Base-by-base conservation (phyloP, 179 eudicot genomes). In the Silene vulgaris region DNA sequence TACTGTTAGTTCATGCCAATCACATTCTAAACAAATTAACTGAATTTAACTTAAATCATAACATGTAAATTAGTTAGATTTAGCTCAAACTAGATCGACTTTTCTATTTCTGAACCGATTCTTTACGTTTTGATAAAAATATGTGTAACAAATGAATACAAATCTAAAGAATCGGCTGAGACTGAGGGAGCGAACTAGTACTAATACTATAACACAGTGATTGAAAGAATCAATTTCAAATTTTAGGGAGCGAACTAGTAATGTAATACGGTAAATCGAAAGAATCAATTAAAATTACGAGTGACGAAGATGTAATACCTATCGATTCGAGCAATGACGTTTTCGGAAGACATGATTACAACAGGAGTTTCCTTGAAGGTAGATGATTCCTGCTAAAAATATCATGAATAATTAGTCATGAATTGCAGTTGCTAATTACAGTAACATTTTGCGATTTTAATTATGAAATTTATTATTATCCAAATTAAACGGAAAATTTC, bases 301-400 rank as follows among this genome's bases (percentile, higher is more conserved):
- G 40, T 35, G 16, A 9, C 0, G 54, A 1, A 12, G n/a, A 13
- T 2, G 2, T 20, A 32, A 29, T 86, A 93, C 98, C 98, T 82
- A 81, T 91, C 89, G 71, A 93, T 93, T 32, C 98, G 82, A 1
- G 94, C 80, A 59, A 87, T 59, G 61, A 93, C 86, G 69, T 89
- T 93, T 80, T 93, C 98, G 1, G 98, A 93, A 2, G 98, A 93
- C 98, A 93, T 93, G 80, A 93, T 93, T 61, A 93, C 98, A 4
- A 93, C 98, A 62, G 98, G 98, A 0, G 87, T 84, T 75, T 93
- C 92, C 83, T 85, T 86, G 77, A 93, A 88, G 32, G 74, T 79
- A 1, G 96, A 86, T 45, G 98, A 93, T 77, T 87, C 96, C 98
- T 92, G 89, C 17, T 69, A 26, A 20, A 65, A 71, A 61, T 14